Evolutionary conservation across 805 yeast genomes (phyloP).

Genomic region (Cyberlindnera japonica): DNA sequence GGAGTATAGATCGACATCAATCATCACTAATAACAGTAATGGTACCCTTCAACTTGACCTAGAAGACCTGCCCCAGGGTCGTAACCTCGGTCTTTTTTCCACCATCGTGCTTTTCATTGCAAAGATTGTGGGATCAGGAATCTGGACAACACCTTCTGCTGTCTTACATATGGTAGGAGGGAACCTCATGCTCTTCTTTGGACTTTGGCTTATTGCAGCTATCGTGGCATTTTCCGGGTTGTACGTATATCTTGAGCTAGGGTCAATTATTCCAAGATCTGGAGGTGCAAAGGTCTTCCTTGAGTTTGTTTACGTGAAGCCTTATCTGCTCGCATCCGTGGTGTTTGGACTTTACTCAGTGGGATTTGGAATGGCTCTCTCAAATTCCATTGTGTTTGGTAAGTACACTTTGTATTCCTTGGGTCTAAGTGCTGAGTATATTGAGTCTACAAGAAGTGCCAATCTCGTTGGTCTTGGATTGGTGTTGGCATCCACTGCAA

Average conservation of each 20-base stretch:
- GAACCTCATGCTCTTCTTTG: slow-evolving; percentile 54
- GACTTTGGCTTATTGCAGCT: slow-evolving; percentile 63
- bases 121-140: slow-evolving; percentile 74
- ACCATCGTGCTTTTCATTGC: slow-evolving; percentile 62
- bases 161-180: slow-evolving; percentile 66
- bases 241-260: slow-evolving; percentile 63
- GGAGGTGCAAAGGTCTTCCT: slow-evolving; percentile 76
- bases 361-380: slow-evolving; percentile 50
- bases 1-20: slow-evolving; percentile 6
- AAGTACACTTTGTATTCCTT: slow-evolving; percentile 49
- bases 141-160: slow-evolving; percentile 67
- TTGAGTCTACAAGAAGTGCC: slow-evolving; percentile 29
- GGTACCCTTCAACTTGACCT: slow-evolving; percentile 14
- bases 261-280: slow-evolving; percentile 64
- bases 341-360: slow-evolving; percentile 47
- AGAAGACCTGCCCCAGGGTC: slow-evolving; percentile 55
- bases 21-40: not conserved
- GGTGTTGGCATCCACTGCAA: slow-evolving; percentile 33
- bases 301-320: slow-evolving; percentile 62
- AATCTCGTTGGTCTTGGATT: slow-evolving; percentile 39
- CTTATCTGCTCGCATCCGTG: slow-evolving; percentile 51
- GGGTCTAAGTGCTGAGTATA: slow-evolving; percentile 36
- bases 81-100: slow-evolving; percentile 68
- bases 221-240: slow-evolving; percentile 63
- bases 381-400: slow-evolving; percentile 59